Evolutionary conservation across 257 asterid genomes (phyloP).

Genomic region (Forsythia viridissima): DNA sequence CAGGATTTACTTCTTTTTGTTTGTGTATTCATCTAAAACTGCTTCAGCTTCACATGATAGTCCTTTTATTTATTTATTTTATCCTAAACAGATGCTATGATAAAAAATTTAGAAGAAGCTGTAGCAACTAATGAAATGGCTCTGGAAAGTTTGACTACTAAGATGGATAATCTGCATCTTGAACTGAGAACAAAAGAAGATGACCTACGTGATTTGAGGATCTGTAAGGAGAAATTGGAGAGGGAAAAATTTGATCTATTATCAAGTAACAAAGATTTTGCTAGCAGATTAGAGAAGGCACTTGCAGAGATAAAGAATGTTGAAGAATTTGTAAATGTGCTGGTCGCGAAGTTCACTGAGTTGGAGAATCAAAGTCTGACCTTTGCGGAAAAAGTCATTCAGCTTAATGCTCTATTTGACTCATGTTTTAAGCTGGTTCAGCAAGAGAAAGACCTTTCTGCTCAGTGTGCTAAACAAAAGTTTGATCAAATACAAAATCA

Average conservation of each 20-base stretch:
- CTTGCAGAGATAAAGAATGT: slow-evolving; percentile 63
- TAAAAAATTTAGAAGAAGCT: slow-evolving; percentile 64
- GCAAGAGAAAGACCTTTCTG: slow-evolving; percentile 67
- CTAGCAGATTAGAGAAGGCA: slow-evolving; percentile 57
- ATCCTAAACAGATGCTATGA: slow-evolving; percentile 50
- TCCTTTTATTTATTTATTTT: slow-evolving; percentile 8
- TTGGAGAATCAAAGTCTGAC: slow-evolving; percentile 75
- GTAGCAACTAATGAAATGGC: slow-evolving; percentile 51
- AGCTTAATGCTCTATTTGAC: slow-evolving; percentile 65
- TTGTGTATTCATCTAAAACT: slow-evolving; percentile 14
- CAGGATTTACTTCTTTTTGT: background rate
- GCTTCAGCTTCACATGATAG: slow-evolving; percentile 22
- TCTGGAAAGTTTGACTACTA: slow-evolving; percentile 55
- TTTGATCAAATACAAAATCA: slow-evolving; percentile 59
- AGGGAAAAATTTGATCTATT: slow-evolving; percentile 56
- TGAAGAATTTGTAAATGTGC: slow-evolving; percentile 60
- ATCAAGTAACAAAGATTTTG: slow-evolving; percentile 51
- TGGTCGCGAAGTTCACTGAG: slow-evolving; percentile 60
- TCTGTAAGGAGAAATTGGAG: slow-evolving; percentile 56
- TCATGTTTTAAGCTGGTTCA: slow-evolving; percentile 63
- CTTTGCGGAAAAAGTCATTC: slow-evolving; percentile 58
- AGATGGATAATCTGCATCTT: slow-evolving; percentile 64
- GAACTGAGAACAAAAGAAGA: slow-evolving; percentile 69
- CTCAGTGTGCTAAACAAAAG: slow-evolving; percentile 63
- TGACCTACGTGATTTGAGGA: slow-evolving; percentile 46